A percentile compares a stretch with the other conserved stretches of the same genome.
Evolutionary conservation across 768 basidiomycete genomes (phyloP).

Genomic region (Xerocomellus intermedius): DNA sequence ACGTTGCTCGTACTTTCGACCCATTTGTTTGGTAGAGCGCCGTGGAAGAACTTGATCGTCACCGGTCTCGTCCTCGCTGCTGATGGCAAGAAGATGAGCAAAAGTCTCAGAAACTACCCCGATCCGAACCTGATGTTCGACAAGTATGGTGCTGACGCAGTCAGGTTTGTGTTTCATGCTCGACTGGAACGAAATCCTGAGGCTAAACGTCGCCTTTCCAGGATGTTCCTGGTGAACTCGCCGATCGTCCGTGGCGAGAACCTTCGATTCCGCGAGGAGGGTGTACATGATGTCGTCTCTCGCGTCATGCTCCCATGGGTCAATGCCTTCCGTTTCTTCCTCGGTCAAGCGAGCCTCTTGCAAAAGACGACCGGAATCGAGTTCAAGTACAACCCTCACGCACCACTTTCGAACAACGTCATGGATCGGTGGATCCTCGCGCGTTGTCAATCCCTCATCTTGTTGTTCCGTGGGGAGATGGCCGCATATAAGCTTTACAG

Average conservation of each 20-base stretch:
- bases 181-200: background rate
- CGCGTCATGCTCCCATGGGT: slow-evolving; percentile 98
- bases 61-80: slow-evolving; percentile 94
- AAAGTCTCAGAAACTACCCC: slow-evolving; percentile 94
- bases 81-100: slow-evolving; percentile 99
- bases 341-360: slow-evolving; percentile 86
- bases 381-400: slow-evolving; percentile 88
- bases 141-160: slow-evolving; percentile 93
- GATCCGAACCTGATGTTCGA: slow-evolving; percentile 91
- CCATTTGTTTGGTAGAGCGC: slow-evolving; percentile 88
- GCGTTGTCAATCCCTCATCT: slow-evolving; percentile 95
- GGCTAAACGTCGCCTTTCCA: slow-evolving; percentile 26
- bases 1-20: slow-evolving; percentile 95
- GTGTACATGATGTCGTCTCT: slow-evolving; percentile 94
- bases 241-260: slow-evolving; percentile 98
- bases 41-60: slow-evolving; percentile 98
- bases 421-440: slow-evolving; percentile 99
- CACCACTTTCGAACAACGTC: slow-evolving; percentile 81
- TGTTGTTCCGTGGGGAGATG: slow-evolving; percentile 92
- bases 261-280: slow-evolving; percentile 96
- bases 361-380: slow-evolving; percentile 75
- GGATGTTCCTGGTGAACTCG: slow-evolving; percentile 98
- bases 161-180: slow-evolving; percentile 50
- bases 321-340: slow-evolving; percentile 98
- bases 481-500: slow-evolving; percentile 96